Percentiles rank a stretch among this genome's conserved stretches.
phyloP scores from a whole-genome alignment of 169 alveolate species.

The Cryptosporidium viatorum region DNA sequence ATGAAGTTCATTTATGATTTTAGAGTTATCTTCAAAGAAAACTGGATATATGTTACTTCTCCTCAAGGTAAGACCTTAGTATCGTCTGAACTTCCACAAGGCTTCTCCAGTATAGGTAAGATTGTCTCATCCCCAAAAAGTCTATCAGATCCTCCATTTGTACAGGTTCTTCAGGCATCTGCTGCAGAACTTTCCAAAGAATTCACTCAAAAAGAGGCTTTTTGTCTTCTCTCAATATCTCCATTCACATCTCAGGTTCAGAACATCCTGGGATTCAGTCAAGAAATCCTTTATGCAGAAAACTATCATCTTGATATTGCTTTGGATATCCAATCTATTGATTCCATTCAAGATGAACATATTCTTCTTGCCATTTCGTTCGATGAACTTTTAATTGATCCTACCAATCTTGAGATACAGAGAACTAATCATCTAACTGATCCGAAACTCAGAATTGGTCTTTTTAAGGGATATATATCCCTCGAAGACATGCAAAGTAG shows the following conservation, averaged over 20 bases:
- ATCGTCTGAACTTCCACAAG: constrained; percentile 14
- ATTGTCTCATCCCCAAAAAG: constrained; percentile 16
- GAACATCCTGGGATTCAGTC: constrained; percentile 17
- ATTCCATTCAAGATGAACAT: constrained; percentile 18
- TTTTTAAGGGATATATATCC: constrained; percentile 31
- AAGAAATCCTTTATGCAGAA: not conserved
- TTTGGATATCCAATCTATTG: not conserved
- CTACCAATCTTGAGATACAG: constrained; percentile 6
- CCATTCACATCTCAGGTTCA: not conserved
- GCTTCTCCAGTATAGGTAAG: constrained; percentile 21
- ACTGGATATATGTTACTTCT: constrained; percentile 32
- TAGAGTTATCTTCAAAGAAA: constrained; percentile 14
- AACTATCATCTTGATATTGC: constrained; percentile 28
- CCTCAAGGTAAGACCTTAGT: not conserved
- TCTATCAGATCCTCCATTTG: not conserved
- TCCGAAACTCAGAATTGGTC: constrained; percentile 38
- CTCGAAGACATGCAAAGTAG: constrained; percentile 38
- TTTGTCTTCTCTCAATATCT: not conserved
- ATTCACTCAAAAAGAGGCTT: not conserved
- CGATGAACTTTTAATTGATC: constrained; percentile 27
- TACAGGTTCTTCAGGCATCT: constrained; percentile 6
- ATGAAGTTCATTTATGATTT: constrained; percentile 37
- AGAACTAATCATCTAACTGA: not conserved
- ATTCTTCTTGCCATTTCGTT: constrained; percentile 4
- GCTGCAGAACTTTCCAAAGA: not conserved